These are phyloP conservation scores for Nitzschia putrida DNA, from an alignment of 108 stramenopile species.

Conservation along the genomic window DNA sequence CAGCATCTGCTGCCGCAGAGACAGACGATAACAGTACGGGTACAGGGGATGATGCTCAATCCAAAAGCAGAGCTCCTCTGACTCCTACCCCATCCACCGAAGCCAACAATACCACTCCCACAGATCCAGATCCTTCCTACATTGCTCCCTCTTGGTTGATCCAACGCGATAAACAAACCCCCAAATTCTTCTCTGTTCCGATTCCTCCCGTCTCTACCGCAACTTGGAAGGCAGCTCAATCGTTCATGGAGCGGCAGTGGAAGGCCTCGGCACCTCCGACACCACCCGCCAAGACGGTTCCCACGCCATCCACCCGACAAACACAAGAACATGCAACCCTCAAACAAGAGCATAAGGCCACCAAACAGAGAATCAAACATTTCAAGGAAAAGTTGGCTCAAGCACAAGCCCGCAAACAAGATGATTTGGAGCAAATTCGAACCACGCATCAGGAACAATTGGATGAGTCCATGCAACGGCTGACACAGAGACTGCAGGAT, in stretches of 20 bases:
- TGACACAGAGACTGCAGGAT: conserved; percentile 13
- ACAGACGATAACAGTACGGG: not conserved
- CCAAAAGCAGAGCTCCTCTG: not conserved
- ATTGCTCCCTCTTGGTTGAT: conserved; percentile 33
- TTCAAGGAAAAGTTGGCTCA: conserved; percentile 35
- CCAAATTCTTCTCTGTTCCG: conserved; percentile 37
- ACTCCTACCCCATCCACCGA: not conserved
- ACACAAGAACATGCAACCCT: no score
- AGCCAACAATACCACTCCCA: not conserved
- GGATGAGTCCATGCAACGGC: conserved; percentile 7
- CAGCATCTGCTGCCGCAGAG: not conserved
- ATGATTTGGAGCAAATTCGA: conserved; percentile 22
- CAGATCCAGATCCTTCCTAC: conserved; percentile 24
- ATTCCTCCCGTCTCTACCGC: conserved; percentile 18
- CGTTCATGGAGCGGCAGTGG: conserved; percentile 4
- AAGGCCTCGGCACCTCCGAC: not conserved
- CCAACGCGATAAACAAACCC: conserved; percentile 31
- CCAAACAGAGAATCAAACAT: conserved; percentile 5
- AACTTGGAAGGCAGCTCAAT: conserved; percentile 12
- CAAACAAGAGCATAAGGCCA: not conserved
- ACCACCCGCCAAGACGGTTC: not conserved
- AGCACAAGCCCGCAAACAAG: conserved; percentile 16
- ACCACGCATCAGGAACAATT: conserved; percentile 5
- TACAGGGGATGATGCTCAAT: not conserved
- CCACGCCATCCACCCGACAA: not conserved